These are phyloP conservation scores for Candolleomyces aberdarensis DNA, from an alignment of 768 basidiomycete genomes.

Conservation along the genomic window DNA sequence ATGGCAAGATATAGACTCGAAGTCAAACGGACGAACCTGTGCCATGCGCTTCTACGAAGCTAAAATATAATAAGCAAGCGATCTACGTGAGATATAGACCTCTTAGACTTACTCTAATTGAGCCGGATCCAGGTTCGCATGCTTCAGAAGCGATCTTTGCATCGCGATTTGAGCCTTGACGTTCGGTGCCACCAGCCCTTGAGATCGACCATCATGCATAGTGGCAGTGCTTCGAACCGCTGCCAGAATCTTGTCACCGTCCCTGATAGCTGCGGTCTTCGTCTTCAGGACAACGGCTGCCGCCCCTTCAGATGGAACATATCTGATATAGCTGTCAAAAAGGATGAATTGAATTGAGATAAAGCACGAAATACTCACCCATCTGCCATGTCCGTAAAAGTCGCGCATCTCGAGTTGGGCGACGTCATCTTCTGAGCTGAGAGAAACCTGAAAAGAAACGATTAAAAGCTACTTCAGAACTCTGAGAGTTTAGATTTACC, in stretches of 20 bases:
- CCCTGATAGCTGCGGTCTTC: conserved; percentile 28
- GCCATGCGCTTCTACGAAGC: conserved; percentile 35
- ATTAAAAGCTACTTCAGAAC: background rate
- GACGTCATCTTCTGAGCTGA: conserved; percentile 33
- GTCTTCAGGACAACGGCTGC: conserved; percentile 33
- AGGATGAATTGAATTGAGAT: background rate
- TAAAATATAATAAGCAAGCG: conserved; percentile 6
- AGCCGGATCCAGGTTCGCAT: conserved; percentile 24
- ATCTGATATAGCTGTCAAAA: conserved; percentile 17
- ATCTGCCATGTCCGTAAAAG: conserved; percentile 30
- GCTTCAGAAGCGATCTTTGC: conserved; percentile 26
- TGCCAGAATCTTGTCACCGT: conserved; percentile 31
- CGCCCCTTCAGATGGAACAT: conserved; percentile 34
- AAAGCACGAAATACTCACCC: conserved; percentile 18
- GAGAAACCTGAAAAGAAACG: conserved; percentile 20
- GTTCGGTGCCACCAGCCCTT: conserved; percentile 33
- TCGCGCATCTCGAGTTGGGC: conserved; percentile 30
- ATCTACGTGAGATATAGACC: background rate
- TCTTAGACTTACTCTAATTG: conserved; percentile 29
- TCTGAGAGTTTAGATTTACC: conserved; percentile 10
- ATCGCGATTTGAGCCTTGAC: conserved; percentile 29
- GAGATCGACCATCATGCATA: conserved; percentile 32
- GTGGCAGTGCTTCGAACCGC: conserved; percentile 27
- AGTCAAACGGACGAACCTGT: conserved; percentile 21
- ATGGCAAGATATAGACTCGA: background rate